These are phyloP conservation scores for Haberlea rhodopensis DNA, from an alignment of 257 asterid species.

Conservation along the genomic window DNA sequence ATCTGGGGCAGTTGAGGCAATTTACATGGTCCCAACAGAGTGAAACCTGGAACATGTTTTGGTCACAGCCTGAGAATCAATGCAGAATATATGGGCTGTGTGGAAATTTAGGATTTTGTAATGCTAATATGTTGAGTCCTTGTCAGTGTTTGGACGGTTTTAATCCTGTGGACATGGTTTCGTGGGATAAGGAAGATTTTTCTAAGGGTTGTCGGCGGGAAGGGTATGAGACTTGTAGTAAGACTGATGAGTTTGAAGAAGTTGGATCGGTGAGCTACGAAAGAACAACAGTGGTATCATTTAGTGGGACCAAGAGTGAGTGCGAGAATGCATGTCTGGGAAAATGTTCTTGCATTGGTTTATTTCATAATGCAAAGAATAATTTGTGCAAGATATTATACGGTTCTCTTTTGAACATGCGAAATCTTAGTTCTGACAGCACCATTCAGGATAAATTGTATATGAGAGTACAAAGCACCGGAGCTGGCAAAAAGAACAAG, in stretches of 20 bases:
- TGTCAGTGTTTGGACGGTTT: conserved; percentile 63
- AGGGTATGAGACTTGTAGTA: conserved; percentile 36
- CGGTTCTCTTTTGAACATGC: conserved; percentile 54
- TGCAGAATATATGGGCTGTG: conserved; percentile 61
- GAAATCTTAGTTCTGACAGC: conserved; percentile 42
- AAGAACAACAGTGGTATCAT: conserved; percentile 37
- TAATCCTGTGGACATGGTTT: conserved; percentile 40
- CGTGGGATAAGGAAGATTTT: conserved; percentile 70
- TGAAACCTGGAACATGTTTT: conserved; percentile 62
- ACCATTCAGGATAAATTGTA: conserved; percentile 44
- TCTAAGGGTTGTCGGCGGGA: conserved; percentile 56
- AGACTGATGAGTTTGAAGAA: conserved; percentile 57
- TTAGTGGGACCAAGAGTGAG: conserved; percentile 44
- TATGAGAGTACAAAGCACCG: conserved; percentile 42
- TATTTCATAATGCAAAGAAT: conserved; percentile 41
- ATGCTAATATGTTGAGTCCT: conserved; percentile 40
- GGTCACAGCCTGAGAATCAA: conserved; percentile 75
- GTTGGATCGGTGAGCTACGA: conserved; percentile 51
- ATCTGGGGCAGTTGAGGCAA: conserved; percentile 63
- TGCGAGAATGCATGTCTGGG: conserved; percentile 55
- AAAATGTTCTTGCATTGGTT: conserved; percentile 72
- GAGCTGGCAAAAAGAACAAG: conserved; percentile 30
- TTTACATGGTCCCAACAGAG: conserved; percentile 69
- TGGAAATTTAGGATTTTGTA: conserved; percentile 72
- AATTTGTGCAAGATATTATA: conserved; percentile 57